Conservation (phyloP, 2,329 filamentous ascomycete species). For the Exophiala mesophila region DNA sequence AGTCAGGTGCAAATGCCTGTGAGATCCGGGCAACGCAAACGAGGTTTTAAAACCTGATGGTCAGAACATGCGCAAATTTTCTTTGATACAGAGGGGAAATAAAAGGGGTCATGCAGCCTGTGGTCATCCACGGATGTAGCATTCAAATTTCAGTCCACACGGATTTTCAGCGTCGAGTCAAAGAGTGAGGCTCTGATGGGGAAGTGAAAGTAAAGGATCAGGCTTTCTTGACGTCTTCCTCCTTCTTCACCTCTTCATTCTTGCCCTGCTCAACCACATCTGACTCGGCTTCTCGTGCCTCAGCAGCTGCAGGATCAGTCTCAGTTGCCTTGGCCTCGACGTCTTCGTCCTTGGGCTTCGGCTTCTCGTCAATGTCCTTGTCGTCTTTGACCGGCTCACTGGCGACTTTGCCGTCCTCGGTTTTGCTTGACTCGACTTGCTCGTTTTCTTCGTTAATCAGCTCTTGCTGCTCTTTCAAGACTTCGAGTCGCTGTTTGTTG, state of each 20-base stretch:
- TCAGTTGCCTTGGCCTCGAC: constrained; percentile 49
- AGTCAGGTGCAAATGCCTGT: no score
- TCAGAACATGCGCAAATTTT: no score
- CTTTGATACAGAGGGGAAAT: no score
- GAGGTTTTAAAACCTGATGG: no score
- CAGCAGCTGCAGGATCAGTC: constrained; percentile 49
- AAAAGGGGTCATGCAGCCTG: no score
- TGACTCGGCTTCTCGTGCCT: constrained; percentile 44
- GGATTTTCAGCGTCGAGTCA: no score
- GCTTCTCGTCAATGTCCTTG: constrained; percentile 91
- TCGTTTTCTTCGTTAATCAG: constrained; percentile 95
- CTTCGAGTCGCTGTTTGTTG: constrained; percentile 97
- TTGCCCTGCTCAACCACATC: constrained; percentile 37
- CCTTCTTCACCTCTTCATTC: constrained; percentile 29
- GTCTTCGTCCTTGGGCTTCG: constrained; percentile 54
- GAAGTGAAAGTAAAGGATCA: constrained; percentile 4
- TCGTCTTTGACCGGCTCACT: constrained; percentile 62
- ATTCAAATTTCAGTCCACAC: no score
- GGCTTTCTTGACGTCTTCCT: constrained; percentile 23
- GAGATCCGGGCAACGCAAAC: no score
- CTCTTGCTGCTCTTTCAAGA: constrained; percentile 96
- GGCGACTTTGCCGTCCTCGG: constrained; percentile 64
- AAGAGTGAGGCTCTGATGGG: no score
- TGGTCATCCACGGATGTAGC: no score
- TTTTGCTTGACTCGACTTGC: constrained; percentile 75